A percentile compares a stretch with the other conserved stretches of the same genome.
phyloP scores from a whole-genome alignment of 768 basidiomycete species.

The Trametes cinnabarina region DNA sequence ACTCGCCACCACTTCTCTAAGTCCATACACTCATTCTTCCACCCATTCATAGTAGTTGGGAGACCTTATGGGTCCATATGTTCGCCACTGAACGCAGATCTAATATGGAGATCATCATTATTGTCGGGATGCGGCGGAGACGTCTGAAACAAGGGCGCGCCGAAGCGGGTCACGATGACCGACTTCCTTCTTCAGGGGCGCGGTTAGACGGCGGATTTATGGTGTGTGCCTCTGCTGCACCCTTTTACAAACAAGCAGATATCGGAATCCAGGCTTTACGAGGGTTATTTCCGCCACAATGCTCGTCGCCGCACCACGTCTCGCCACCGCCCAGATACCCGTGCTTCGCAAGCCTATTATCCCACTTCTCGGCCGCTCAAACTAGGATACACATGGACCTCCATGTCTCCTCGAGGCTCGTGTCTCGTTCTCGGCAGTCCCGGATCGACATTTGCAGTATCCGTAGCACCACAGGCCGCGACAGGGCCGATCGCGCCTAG shows the following conservation, averaged over 20 bases:
- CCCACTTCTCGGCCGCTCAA: neutral
- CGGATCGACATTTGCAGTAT: too few relatives aligned
- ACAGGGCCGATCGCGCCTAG: too few relatives aligned
- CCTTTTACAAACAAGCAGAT: neutral
- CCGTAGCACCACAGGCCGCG: too few relatives aligned
- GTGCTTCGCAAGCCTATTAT: neutral
- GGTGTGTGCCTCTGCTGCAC: neutral
- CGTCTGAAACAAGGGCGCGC: neutral
- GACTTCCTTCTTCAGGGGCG: neutral
- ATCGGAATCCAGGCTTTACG: neutral
- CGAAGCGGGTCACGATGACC: neutral
- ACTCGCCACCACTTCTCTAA: too few relatives aligned
- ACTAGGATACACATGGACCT: slow-evolving; percentile 7
- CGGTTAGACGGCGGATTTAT: too few relatives aligned
- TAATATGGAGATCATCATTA: neutral
- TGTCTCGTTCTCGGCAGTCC: neutral
- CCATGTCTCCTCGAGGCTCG: neutral
- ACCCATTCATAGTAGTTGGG: neutral
- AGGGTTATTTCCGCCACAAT: neutral
- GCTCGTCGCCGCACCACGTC: neutral
- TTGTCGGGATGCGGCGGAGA: neutral
- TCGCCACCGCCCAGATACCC: neutral
- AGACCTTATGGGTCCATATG: neutral
- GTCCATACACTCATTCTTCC: too few relatives aligned
- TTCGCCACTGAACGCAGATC: neutral